Conservation (phyloP, 23 red algal species). For the Gracilaria gracilis region DNA sequence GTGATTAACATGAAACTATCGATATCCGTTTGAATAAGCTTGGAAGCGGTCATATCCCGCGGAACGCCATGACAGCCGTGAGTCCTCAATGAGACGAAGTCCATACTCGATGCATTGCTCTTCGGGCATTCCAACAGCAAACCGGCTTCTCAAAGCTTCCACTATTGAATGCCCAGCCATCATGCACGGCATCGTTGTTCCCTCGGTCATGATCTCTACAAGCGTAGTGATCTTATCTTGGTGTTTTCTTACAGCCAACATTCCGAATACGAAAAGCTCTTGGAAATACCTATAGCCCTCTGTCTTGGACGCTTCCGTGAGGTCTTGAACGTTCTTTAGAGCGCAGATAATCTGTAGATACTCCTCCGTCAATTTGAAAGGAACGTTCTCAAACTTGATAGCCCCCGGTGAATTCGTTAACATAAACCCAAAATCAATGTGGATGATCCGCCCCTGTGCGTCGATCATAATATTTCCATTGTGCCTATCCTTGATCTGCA, state of each 20-base stretch:
- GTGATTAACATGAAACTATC: constrained; percentile 52
- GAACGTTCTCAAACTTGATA: constrained; percentile 98
- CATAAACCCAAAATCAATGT: constrained; percentile 99
- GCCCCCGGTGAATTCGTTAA: constrained; percentile 96
- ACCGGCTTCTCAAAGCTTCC: constrained; percentile 86
- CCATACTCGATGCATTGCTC: constrained; percentile 88
- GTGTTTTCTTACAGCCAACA: constrained; percentile 96
- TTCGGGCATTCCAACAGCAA: constrained; percentile 88
- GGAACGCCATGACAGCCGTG: constrained; percentile 88
- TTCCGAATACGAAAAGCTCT: constrained; percentile 93
- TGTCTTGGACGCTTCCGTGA: constrained; percentile 60
- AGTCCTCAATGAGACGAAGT: constrained; percentile 92
- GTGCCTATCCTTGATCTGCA: constrained; percentile 99
- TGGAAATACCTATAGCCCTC: constrained; percentile 92
- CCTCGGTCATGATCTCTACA: constrained; percentile 98
- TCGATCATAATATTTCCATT: constrained; percentile 99
- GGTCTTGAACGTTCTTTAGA: constrained; percentile 67
- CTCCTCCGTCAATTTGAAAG: constrained; percentile 97
- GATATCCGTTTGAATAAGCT: constrained; percentile 89
- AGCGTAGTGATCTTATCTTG: constrained; percentile 93
- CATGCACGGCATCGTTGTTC: constrained; percentile 98
- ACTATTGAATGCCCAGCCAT: constrained; percentile 85
- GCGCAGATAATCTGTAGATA: constrained; percentile 94
- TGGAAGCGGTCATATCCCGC: constrained; percentile 96
- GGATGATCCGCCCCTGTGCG: constrained; percentile 84